phyloP scores from a whole-genome alignment of 345 rosid genomes.

The Pelargonium nanum region DNA sequence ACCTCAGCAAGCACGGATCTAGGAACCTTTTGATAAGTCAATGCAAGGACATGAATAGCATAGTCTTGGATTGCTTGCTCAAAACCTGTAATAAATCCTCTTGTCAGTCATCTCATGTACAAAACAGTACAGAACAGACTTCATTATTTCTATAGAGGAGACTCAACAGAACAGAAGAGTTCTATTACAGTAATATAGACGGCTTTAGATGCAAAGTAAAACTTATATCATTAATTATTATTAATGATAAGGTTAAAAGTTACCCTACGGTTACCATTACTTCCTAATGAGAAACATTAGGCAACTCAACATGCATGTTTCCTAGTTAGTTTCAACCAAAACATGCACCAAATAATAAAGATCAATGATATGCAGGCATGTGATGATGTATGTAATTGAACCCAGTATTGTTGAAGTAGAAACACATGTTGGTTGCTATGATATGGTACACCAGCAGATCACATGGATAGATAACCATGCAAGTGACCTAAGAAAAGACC shows the following conservation, averaged over 20 bases:
- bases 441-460: too few species aligned
- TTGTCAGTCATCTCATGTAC: conserved; percentile 11
- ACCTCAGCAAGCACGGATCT: conserved; percentile 91
- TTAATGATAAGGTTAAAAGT: not conserved
- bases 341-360: not conserved
- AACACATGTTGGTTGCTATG: not conserved
- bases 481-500: too few species aligned
- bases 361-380: not conserved
- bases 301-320: not conserved
- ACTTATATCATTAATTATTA: too few species aligned
- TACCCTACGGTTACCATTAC: not conserved
- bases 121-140: not conserved
- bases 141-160: not conserved
- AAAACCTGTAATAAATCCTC: conserved; percentile 53
- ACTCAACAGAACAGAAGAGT: too few species aligned
- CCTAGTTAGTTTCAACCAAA: too few species aligned
- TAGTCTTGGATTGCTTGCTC: conserved; percentile 87
- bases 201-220: too few species aligned
- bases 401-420: not conserved
- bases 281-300: not conserved
- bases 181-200: too few species aligned
- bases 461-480: too few species aligned
- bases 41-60: conserved; percentile 75
- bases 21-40: conserved; percentile 88
- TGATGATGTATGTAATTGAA: not conserved